Percentiles rank a stretch among this genome's conserved stretches.
phyloP scores from a whole-genome alignment of 164 flowering plant genomes.

The Nelumbo lutea region DNA sequence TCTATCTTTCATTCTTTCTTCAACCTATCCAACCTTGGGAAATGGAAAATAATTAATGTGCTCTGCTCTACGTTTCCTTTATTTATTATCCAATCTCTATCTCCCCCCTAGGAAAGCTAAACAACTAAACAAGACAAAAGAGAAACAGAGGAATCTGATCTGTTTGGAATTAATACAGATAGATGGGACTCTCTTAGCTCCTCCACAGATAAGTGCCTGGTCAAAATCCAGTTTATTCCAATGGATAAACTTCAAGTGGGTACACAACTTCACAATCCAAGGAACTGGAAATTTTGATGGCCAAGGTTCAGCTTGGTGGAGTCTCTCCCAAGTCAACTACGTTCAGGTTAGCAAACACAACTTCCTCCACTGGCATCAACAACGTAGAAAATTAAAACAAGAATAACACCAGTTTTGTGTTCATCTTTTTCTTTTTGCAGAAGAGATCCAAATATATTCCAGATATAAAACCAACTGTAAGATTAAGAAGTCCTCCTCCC shows the following conservation, averaged over 20 bases:
- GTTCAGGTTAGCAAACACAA: slow-evolving; percentile 23
- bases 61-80: background rate
- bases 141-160: background rate
- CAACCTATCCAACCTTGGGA: no score
- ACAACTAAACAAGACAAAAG: background rate
- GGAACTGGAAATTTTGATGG: slow-evolving; percentile 76
- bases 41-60: no score
- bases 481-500: background rate
- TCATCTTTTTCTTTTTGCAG: no score
- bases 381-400: no score
- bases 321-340: slow-evolving; percentile 14
- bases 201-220: slow-evolving; percentile 54
- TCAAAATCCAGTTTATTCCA: slow-evolving; percentile 53
- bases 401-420: no score
- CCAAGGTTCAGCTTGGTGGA: slow-evolving; percentile 82
- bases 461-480: no score
- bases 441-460: no score
- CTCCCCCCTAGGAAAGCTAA: background rate
- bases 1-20: background rate
- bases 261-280: slow-evolving; percentile 66
- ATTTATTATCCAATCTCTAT: background rate
- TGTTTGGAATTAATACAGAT: slow-evolving; percentile 39
- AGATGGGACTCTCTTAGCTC: slow-evolving; percentile 73
- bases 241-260: slow-evolving; percentile 85
- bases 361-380: no score